Evolutionary conservation across 345 rosid species (phyloP).

Genomic region (Tarenaya hassleriana): DNA sequence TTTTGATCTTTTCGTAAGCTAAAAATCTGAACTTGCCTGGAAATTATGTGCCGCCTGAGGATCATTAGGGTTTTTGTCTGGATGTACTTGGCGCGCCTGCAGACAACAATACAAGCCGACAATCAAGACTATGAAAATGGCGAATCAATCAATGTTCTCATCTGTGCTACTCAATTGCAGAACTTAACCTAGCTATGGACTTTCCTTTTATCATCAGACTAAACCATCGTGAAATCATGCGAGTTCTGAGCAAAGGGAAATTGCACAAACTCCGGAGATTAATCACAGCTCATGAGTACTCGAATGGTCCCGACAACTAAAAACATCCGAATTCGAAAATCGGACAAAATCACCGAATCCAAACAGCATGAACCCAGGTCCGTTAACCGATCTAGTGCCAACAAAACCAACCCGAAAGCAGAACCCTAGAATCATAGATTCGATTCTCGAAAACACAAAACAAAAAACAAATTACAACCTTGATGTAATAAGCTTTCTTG

Average conservation of each 20-base stretch:
- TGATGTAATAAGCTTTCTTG: slow-evolving; percentile 91
- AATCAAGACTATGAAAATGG: slow-evolving; percentile 4
- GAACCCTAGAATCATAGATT: slow-evolving; percentile 11
- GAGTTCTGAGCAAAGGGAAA: no score
- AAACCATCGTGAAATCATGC: no score
- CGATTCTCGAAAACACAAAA: slow-evolving; percentile 1
- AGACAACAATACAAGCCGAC: slow-evolving; percentile 18
- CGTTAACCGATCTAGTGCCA: not conserved
- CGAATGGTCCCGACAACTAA: not conserved
- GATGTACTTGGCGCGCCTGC: slow-evolving; percentile 99
- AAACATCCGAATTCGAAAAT: not conserved
- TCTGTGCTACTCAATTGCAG: not conserved
- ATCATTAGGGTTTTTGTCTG: slow-evolving; percentile 91
- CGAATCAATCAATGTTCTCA: not conserved
- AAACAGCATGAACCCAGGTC: not conserved
- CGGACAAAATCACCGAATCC: slow-evolving; percentile 9
- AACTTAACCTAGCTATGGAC: not conserved
- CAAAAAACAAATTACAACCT: slow-evolving; percentile 36
- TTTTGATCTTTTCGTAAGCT: slow-evolving; percentile 6
- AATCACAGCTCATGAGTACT: not conserved
- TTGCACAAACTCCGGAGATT: not conserved
- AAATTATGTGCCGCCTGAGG: slow-evolving; percentile 87
- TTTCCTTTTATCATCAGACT: no score
- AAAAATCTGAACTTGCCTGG: slow-evolving; percentile 48
- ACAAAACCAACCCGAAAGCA: not conserved